phyloP scores from a whole-genome alignment of 345 rosid genomes.

The Brassica nigra region DNA sequence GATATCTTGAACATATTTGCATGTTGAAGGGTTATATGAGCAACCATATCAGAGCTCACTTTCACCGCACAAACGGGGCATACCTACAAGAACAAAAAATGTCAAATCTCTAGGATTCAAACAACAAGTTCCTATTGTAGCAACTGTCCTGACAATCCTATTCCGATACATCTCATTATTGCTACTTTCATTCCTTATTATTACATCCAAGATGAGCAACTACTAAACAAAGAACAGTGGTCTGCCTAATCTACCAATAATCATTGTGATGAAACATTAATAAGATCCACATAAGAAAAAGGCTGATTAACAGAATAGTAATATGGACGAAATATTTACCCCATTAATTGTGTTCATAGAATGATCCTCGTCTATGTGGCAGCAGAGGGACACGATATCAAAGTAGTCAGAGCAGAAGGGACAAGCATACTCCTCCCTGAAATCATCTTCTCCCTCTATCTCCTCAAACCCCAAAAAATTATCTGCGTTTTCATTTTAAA shows the following conservation, averaged over 20 bases:
- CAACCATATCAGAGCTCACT: conserved; percentile 96
- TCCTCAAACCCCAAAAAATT: conserved; percentile 90
- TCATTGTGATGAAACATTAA: not conserved
- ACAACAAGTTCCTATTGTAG: not conserved
- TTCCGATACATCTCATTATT: not conserved
- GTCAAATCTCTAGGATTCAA: conserved; percentile 12
- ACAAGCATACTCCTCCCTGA: conserved; percentile 94
- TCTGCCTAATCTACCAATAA: conserved; percentile 1
- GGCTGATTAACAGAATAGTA: not conserved
- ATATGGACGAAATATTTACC: conserved; percentile 47
- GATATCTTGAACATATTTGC: conserved; percentile 97
- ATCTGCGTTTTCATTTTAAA: conserved; percentile 52
- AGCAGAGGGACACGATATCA: conserved; percentile 88
- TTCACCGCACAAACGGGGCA: conserved; percentile 92
- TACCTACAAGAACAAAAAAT: conserved; percentile 55
- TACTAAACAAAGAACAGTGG: not conserved
- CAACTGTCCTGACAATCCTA: not conserved
- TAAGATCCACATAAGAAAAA: not conserved
- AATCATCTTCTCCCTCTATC: conserved; percentile 86
- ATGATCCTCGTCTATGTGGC: conserved; percentile 95
- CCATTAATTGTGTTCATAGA: conserved; percentile 81
- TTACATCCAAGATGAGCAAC: not conserved
- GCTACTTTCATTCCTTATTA: not conserved
- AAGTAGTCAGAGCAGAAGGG: conserved; percentile 92
- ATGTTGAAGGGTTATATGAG: conserved; percentile 92